These are phyloP conservation scores for Rubia peregrina DNA, from an alignment of 305 asterid species.

Conservation along the genomic window DNA sequence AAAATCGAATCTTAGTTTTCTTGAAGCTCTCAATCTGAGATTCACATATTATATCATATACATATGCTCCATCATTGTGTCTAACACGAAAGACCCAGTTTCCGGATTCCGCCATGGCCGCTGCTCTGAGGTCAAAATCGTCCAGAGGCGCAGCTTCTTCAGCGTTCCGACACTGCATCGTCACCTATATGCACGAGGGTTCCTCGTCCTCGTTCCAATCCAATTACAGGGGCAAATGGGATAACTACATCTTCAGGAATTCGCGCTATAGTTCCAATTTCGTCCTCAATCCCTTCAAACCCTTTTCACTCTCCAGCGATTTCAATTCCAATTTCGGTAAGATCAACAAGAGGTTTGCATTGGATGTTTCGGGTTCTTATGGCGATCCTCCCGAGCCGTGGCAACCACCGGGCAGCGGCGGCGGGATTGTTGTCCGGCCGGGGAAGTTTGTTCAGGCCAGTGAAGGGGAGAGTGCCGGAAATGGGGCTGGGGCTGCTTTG, in stretches of 20 bases:
- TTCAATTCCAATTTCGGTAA: conserved; percentile 23
- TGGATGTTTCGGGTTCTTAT: conserved; percentile 42
- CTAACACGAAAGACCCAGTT: not conserved
- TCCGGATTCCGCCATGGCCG: conserved; percentile 47
- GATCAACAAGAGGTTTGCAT: conserved; percentile 27
- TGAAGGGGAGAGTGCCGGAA: conserved; percentile 40
- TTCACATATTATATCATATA: not conserved
- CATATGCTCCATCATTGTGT: not conserved
- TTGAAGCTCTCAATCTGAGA: not conserved
- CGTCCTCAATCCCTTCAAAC: conserved; percentile 31
- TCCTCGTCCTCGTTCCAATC: conserved; percentile 38
- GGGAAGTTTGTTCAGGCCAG: conserved; percentile 58
- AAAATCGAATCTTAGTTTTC: not conserved
- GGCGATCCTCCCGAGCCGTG: conserved; percentile 98
- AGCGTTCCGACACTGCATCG: conserved; percentile 63
- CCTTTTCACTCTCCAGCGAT: conserved; percentile 45
- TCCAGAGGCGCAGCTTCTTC: conserved; percentile 52
- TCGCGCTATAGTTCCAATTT: conserved; percentile 32
- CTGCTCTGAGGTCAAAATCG: conserved; percentile 78
- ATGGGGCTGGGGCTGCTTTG: conserved; percentile 36
- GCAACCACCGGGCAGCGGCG: conserved; percentile 73
- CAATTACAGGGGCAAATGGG: conserved; percentile 38
- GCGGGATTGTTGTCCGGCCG: conserved; percentile 65
- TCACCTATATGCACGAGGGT: conserved; percentile 52
- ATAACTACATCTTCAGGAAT: conserved; percentile 30